Evolutionary conservation across 2,329 filamentous ascomycete genomes (phyloP).

Genomic region (Neofusicoccum kwambonambiense): DNA sequence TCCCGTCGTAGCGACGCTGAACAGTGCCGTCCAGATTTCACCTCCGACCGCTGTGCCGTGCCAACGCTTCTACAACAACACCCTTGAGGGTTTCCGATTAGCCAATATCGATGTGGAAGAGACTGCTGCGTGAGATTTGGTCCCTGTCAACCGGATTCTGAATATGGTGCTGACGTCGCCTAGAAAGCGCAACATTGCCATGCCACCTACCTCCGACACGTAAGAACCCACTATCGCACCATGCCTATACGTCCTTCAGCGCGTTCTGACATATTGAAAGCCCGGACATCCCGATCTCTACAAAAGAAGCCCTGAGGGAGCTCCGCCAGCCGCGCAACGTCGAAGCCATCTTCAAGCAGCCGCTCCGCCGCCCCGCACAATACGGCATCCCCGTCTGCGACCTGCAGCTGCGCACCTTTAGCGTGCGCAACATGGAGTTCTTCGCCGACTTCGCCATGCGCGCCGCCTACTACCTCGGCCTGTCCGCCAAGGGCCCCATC

Average conservation of each 20-base stretch:
- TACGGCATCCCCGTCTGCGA: conserved; percentile 84
- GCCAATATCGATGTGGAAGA: conserved; percentile 6
- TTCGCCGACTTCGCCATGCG: conserved; percentile 93
- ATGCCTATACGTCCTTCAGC: not conserved
- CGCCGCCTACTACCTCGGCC: conserved; percentile 87
- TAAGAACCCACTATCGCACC: not conserved
- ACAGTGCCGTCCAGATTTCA: not conserved
- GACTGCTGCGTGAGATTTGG: conserved; percentile 3
- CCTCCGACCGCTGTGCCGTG: conserved; percentile 1
- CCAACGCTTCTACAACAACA: conserved; percentile 15
- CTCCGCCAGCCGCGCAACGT: conserved; percentile 65
- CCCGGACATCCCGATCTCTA: not conserved
- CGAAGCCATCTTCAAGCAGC: conserved; percentile 81
- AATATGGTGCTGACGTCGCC: not conserved
- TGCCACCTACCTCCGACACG: conserved; percentile 8
- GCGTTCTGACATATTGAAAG: not conserved
- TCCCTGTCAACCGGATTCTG: too few relatives aligned
- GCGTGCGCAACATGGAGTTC: conserved; percentile 84
- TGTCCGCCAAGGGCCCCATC: conserved; percentile 81
- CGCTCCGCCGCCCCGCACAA: conserved; percentile 70
- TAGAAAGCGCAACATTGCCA: conserved; percentile 25
- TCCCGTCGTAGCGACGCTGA: not conserved
- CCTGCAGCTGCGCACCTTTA: conserved; percentile 90
- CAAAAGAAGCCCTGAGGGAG: conserved; percentile 17
- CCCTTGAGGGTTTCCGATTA: conserved; percentile 4